These are phyloP conservation scores for Hemerocallis citrina DNA, from an alignment of 106 monocot genomes.

Conservation along the genomic window DNA sequence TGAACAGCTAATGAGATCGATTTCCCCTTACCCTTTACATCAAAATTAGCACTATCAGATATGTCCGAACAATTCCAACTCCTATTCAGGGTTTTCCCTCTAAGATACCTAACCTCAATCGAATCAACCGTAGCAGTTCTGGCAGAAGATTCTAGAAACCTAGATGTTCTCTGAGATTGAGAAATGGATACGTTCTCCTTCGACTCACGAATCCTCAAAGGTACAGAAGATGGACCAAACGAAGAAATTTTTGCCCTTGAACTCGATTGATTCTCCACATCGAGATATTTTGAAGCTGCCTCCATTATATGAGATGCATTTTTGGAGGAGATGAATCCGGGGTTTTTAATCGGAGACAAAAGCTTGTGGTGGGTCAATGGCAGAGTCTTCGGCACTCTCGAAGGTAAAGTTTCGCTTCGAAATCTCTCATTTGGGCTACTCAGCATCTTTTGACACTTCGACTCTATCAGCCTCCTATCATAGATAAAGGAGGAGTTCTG, in stretches of 20 bases:
- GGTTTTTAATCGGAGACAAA: slow-evolving; percentile 66
- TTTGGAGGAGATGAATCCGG: slow-evolving; percentile 27
- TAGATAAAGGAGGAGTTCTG: too few species aligned
- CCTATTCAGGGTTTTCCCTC: slow-evolving; percentile 30
- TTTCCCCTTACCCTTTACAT: slow-evolving; percentile 34
- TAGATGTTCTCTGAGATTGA: slow-evolving; percentile 25
- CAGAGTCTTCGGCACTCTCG: slow-evolving; percentile 41
- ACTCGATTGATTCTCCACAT: slow-evolving; percentile 22
- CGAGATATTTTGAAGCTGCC: slow-evolving; percentile 70
- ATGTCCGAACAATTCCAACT: too few species aligned
- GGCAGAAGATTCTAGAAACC: slow-evolving; percentile 26
- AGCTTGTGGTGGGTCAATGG: slow-evolving; percentile 50
- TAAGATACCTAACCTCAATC: slow-evolving; percentile 18
- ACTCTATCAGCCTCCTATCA: slow-evolving; percentile 33
- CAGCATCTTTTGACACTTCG: slow-evolving; percentile 56
- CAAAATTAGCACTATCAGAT: too few species aligned
- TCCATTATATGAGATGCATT: slow-evolving; percentile 90
- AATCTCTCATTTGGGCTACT: slow-evolving; percentile 87
- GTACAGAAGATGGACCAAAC: slow-evolving; percentile 17
- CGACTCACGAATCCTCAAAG: slow-evolving; percentile 22
- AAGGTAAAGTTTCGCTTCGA: slow-evolving; percentile 55
- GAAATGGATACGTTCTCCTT: slow-evolving; percentile 17
- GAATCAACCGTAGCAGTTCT: slow-evolving; percentile 25
- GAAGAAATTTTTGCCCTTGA: slow-evolving; percentile 13
- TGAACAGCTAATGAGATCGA: slow-evolving; percentile 41